Conservation (phyloP, 306 rosid genomes). For the Inga leiocalycina region DNA sequence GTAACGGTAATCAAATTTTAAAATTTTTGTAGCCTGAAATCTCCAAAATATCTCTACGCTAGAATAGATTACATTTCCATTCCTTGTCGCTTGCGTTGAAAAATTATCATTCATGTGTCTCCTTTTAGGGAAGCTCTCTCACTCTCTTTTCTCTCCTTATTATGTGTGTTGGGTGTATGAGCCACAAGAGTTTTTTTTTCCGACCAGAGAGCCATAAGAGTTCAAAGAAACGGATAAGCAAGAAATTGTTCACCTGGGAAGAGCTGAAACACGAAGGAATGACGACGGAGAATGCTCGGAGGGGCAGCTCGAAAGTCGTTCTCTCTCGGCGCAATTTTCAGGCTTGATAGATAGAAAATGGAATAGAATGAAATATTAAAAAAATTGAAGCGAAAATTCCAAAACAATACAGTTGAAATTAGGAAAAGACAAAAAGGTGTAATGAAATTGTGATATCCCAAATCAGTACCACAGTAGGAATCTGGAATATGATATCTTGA, state of each 20-base stretch:
- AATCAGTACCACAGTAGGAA: too few relatives aligned
- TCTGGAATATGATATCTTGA: too few relatives aligned
- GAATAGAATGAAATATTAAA: too few relatives aligned
- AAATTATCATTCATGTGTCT: neutral
- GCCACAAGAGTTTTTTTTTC: neutral
- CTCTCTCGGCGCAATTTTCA: neutral
- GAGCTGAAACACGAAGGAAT: neutral
- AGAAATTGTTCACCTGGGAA: neutral
- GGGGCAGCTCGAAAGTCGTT: neutral
- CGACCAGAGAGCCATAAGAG: neutral
- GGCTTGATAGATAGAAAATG: too few relatives aligned
- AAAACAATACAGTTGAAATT: too few relatives aligned
- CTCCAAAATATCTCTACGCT: neutral
- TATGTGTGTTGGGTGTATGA: neutral
- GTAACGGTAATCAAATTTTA: neutral
- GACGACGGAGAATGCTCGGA: neutral
- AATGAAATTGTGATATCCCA: too few relatives aligned
- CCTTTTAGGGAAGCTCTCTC: neutral
- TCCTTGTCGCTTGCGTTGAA: neutral
- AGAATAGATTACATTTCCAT: neutral
- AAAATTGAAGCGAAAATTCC: too few relatives aligned
- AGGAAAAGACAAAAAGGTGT: too few relatives aligned
- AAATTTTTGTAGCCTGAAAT: neutral
- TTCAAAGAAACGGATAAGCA: constrained; percentile 2
- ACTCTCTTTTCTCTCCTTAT: neutral